Base-by-base conservation (phyloP, 352 stramenopile species). In the Saprolegnia diclina region DNA sequence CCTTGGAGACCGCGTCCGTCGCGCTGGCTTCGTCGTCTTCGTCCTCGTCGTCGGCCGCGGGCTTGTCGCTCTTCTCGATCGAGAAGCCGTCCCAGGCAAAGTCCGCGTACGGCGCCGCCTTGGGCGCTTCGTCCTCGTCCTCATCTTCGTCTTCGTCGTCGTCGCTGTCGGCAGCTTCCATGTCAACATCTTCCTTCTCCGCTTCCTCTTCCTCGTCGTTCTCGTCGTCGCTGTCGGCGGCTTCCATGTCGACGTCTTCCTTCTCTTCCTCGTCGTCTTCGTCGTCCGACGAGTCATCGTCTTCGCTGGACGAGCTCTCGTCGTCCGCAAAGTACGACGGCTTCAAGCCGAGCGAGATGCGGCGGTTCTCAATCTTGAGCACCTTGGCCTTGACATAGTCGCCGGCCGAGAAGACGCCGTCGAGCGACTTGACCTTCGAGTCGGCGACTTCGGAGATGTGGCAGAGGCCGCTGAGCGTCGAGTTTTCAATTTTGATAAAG, bases 381-480 rank as follows among this genome's bases (percentile, higher is more conserved):
- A 99, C 89, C 67, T 98, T 92, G n/a, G 96, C 87, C 83, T 98
- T 98, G 24, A 98, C 94, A 68, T 97, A 95, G 79, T 99, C 96
- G 50, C 95, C 95, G 56, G 94, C 89, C 50, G 90, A 86, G 74
- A 98, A 99, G 37, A 98, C 80, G 72, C 93, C 83, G 66, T 90
- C 85, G 52, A 98, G 77, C 71, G 86, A 67, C 70, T 97, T 95
- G 68, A 98, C 85, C 63, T 91, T 97, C 62, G 96, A 88, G 67
- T 99, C 96, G 45, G 91, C 95, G 70, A 97, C 88, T 80, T 99
- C 94, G 44, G 92, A 98, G 56, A 98, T 95, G 75, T 99, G 96
- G 54, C 90, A 97, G 38, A 99, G 76, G 18, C 95, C 96, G 75
- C 86, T 98, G 40, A 98, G 88, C 46, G 93, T 96, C 74, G 90